phyloP scores from a whole-genome alignment of 2,329 filamentous ascomycete genomes.

The Macrophomina tecta region DNA sequence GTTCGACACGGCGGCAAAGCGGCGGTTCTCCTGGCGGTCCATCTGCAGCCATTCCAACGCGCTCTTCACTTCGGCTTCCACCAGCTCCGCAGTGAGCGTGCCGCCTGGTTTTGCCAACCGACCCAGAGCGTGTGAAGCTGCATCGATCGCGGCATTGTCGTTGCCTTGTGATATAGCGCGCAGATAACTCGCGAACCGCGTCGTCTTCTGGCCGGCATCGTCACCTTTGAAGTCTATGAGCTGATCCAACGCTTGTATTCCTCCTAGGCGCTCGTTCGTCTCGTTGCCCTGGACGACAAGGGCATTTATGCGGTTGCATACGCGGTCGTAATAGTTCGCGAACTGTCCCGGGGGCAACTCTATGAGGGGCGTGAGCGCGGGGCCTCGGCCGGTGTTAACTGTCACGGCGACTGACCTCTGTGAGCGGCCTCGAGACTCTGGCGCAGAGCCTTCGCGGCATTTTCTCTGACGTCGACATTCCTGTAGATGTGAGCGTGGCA shows the following conservation, averaged over 20 bases:
- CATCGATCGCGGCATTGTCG: conserved; percentile 88
- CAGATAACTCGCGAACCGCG: conserved; percentile 89
- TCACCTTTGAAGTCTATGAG: conserved; percentile 97
- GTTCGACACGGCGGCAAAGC: conserved; percentile 91
- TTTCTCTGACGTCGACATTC: conserved; percentile 52
- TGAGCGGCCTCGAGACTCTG: conserved; percentile 52
- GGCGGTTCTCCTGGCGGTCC: conserved; percentile 88
- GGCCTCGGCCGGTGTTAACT: conserved; percentile 24
- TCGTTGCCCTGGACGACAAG: conserved; percentile 87
- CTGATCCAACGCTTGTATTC: conserved; percentile 87
- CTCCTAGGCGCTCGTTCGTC: conserved; percentile 85
- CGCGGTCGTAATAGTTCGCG: conserved; percentile 69
- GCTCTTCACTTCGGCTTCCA: conserved; percentile 95
- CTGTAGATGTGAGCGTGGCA: conserved; percentile 39
- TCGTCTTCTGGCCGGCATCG: conserved; percentile 91
- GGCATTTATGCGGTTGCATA: conserved; percentile 69
- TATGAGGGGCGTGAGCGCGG: conserved; percentile 43
- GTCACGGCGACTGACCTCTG: conserved; percentile 46
- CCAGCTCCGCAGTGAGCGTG: conserved; percentile 90
- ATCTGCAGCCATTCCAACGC: conserved; percentile 97
- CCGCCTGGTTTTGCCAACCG: conserved; percentile 91
- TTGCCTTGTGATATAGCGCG: conserved; percentile 87
- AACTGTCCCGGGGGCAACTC: conserved; percentile 86
- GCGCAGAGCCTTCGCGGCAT: conserved; percentile 51
- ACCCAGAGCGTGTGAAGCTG: conserved; percentile 86